phyloP scores from a whole-genome alignment of 306 rosid genomes.

The Trifolium dubium region DNA sequence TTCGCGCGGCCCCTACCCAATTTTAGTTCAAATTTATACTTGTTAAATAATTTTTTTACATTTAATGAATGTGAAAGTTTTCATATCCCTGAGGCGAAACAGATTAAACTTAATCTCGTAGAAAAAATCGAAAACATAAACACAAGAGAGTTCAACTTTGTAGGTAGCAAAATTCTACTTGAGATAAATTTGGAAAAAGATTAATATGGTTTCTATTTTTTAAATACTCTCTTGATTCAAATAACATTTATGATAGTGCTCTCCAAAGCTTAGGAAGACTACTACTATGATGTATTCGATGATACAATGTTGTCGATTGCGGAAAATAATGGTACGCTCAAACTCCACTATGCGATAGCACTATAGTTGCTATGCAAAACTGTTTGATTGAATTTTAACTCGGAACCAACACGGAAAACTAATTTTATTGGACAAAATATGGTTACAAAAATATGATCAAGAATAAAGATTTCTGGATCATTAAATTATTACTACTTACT shows the following conservation, averaged over 20 bases:
- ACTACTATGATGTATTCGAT: neutral
- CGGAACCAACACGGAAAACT: conserved; percentile 29
- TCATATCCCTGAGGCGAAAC: no score
- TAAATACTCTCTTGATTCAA: no score
- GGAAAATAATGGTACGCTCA: no score
- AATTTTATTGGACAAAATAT: conserved; percentile 34
- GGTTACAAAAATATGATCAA: conserved; percentile 46
- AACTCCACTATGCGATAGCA: no score
- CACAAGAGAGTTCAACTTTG: neutral
- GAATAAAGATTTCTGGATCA: conserved; percentile 38
- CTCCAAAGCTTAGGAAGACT: neutral
- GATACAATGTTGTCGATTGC: no score
- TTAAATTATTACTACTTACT: conserved; percentile 9
- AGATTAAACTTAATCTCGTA: no score
- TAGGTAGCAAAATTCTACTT: neutral
- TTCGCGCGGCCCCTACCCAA: conserved; percentile 54
- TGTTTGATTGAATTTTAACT: neutral
- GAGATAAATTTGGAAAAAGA: neutral
- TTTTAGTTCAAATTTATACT: neutral
- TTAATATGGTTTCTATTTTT: no score
- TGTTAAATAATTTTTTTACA: neutral
- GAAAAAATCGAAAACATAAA: no score
- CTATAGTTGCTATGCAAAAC: no score
- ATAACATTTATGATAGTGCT: no score
- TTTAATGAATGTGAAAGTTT: no score